These are phyloP conservation scores for Iris pallida DNA, from an alignment of 116 monocot species.

Conservation along the genomic window DNA sequence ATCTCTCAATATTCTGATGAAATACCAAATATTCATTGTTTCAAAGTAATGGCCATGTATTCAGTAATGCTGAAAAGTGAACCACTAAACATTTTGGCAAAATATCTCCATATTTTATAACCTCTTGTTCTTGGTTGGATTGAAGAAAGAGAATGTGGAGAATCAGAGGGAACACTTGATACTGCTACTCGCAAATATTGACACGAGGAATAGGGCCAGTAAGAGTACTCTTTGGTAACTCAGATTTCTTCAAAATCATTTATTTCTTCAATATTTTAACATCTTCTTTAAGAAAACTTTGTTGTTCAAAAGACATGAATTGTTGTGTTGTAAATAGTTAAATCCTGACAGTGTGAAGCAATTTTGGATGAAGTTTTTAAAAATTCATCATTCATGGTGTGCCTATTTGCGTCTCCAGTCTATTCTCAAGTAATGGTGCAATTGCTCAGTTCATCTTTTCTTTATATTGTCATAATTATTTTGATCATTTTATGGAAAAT, in stretches of 20 bases:
- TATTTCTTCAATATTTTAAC: not conserved
- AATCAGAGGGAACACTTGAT: constrained; percentile 96
- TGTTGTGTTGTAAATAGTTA: constrained; percentile 42
- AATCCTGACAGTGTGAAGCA: constrained; percentile 42
- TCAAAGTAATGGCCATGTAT: too few relatives aligned
- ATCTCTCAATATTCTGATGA: not conserved
- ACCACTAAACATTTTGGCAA: too few relatives aligned
- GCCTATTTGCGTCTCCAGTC: constrained; percentile 53
- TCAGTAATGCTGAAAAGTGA: too few relatives aligned
- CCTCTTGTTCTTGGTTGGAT: not conserved
- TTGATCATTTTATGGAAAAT: not conserved
- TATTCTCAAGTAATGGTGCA: constrained; percentile 51
- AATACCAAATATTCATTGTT: too few relatives aligned
- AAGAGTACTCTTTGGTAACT: constrained; percentile 47
- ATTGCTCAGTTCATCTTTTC: not conserved
- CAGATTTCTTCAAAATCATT: not conserved
- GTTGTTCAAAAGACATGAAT: not conserved
- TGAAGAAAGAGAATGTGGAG: constrained; percentile 96
- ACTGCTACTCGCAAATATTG: constrained; percentile 87
- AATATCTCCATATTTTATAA: not conserved
- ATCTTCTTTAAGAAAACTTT: too few relatives aligned
- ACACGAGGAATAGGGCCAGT: constrained; percentile 45
- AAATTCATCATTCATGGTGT: constrained; percentile 90
- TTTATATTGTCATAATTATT: not conserved
- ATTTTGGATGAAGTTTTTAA: constrained; percentile 71